Conservation (phyloP, 78 protist genomes). For the Speleostelium caveatum region DNA sequence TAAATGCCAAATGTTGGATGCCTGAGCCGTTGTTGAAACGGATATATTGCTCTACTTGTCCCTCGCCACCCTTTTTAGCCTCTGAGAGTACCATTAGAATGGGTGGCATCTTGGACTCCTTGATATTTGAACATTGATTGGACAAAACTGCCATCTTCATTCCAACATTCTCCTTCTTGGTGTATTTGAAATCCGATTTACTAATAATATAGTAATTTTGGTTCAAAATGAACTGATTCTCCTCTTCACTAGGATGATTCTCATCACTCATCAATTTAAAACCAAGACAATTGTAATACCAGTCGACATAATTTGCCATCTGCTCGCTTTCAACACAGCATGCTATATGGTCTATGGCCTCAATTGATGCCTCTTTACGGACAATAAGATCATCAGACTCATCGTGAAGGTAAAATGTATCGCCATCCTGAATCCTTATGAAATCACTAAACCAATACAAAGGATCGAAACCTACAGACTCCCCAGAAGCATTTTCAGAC, state of each 20-base stretch:
- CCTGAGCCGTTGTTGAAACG: slow-evolving; percentile 51
- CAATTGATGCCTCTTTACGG: background rate
- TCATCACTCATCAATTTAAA: slow-evolving; percentile 13
- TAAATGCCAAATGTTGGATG: slow-evolving; percentile 64
- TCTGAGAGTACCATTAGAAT: slow-evolving; percentile 58
- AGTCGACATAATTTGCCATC: slow-evolving; percentile 4
- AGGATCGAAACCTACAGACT: no score
- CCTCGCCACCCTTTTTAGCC: slow-evolving; percentile 41
- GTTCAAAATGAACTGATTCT: slow-evolving; percentile 19
- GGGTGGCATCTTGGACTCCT: slow-evolving; percentile 9
- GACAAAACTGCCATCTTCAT: slow-evolving; percentile 61
- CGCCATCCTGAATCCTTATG: no score
- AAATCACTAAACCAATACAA: no score
- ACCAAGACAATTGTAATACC: slow-evolving; percentile 33
- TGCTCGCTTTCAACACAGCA: slow-evolving; percentile 40
- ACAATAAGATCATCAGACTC: no score
- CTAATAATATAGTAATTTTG: slow-evolving; percentile 18
- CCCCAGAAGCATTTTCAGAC: background rate
- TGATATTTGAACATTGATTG: slow-evolving; percentile 20
- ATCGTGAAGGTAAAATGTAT: no score
- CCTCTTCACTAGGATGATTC: background rate
- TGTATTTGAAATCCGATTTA: slow-evolving; percentile 35
- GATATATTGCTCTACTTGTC: slow-evolving; percentile 69
- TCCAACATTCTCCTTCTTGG: slow-evolving; percentile 47
- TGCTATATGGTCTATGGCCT: slow-evolving; percentile 56